phyloP scores from a whole-genome alignment of 257 asterid genomes.

The Mitragyna speciosa region DNA sequence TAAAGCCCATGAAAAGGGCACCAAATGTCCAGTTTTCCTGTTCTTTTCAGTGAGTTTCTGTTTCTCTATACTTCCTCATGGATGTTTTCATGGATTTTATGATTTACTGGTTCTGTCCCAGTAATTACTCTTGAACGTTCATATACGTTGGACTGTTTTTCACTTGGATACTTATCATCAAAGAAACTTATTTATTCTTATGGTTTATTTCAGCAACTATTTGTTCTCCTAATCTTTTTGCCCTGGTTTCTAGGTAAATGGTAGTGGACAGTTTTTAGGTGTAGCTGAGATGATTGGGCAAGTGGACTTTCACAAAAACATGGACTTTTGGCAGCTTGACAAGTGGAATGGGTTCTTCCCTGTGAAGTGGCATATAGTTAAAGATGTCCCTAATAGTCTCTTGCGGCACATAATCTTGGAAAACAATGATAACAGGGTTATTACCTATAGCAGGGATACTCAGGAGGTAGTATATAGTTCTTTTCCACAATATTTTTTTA shows the following conservation, averaged over 20 bases:
- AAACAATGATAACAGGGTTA: slow-evolving; percentile 67
- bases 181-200: background rate
- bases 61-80: background rate
- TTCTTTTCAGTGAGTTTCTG: slow-evolving; percentile 63
- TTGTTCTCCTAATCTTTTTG: background rate
- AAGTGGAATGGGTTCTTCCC: slow-evolving; percentile 92
- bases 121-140: background rate
- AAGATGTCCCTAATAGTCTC: slow-evolving; percentile 63
- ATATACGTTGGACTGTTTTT: background rate
- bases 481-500: background rate
- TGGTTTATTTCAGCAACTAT: background rate
- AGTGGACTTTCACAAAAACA: slow-evolving; percentile 69
- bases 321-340: slow-evolving; percentile 91
- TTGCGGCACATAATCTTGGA: slow-evolving; percentile 67
- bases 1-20: slow-evolving; percentile 46
- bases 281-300: slow-evolving; percentile 84
- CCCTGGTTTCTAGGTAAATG: slow-evolving; percentile 53
- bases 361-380: slow-evolving; percentile 82
- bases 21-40: slow-evolving; percentile 62
- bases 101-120: background rate
- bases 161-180: background rate
- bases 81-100: background rate
- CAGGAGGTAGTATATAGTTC: slow-evolving; percentile 58
- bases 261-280: slow-evolving; percentile 89
- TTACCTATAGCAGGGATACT: slow-evolving; percentile 76